Base-by-base conservation (phyloP, 1,139 yeast species). In the Hyphopichia buzzinii region DNA sequence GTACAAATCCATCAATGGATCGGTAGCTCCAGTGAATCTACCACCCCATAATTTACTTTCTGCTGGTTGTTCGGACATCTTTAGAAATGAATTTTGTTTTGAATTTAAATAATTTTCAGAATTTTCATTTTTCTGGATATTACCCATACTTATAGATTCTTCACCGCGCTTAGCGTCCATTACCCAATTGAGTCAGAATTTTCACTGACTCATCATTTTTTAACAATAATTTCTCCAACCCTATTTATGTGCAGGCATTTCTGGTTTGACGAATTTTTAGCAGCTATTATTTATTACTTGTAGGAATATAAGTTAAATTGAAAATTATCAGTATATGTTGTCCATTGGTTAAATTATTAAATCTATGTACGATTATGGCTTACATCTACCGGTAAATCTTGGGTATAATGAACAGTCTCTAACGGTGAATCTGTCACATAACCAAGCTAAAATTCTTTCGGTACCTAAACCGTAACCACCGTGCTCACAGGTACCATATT, bases 381-480 rank as follows among this genome's bases (percentile, higher is more conserved):
- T 86, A 73, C 97, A 90, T 75, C 99, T 84, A 45, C 98, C 98
- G 40, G 95, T 77, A 74, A 87, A 92, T 71, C 99, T 86, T 49
- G 99, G 99, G 65, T 92, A 92, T 66, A 94, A 76, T 25, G 96
- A 85, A 67, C 98, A 92, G 63, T 92, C 98, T 72, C 97, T 85
- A 45, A 92, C 97, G 27, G 98, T 94, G 73, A 81, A 92, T 67
- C 98, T 79, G 77, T 90, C 84, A 71, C 97, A 89, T 60, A 92
- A 77, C 98, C 98, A 92, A 26, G 98, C 98, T 51, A 92, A 75
- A 54, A 92, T 87, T 70, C 99, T 86, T 72, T 92, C 99, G 34
- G 97, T 87, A 49, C 99, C 99, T 48, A 92, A 68, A 55, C 99
- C 99, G 68, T 92, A 92, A 49, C 99, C 99, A 64, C 99, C 99